phyloP scores from a whole-genome alignment of 2,329 filamentous ascomycete genomes.

The Nigrospora oryzae region DNA sequence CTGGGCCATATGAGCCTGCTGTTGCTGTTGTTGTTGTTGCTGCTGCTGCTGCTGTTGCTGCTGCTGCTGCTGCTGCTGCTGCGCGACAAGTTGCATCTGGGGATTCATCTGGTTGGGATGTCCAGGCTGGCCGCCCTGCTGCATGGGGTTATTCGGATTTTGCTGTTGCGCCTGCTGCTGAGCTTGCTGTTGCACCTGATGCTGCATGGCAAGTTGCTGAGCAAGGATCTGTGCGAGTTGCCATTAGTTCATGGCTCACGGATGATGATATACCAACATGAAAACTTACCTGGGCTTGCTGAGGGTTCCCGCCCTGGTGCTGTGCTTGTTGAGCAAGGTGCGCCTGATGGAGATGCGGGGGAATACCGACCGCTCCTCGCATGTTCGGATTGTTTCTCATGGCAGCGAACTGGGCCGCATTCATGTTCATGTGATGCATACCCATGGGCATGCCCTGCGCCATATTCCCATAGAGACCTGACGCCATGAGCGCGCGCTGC shows the following conservation, averaged over 20 bases:
- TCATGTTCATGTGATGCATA: constrained; percentile 40
- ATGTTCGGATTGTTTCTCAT: constrained; percentile 27
- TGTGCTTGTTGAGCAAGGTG: constrained; percentile 22
- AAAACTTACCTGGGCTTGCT: constrained; percentile 16
- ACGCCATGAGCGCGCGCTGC: constrained; percentile 39
- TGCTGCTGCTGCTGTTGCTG: constrained; percentile 6
- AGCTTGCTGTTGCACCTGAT: constrained; percentile 19
- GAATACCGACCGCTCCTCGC: constrained; percentile 27
- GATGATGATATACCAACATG: background rate
- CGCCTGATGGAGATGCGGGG: constrained; percentile 32
- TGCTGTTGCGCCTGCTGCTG: constrained; percentile 30
- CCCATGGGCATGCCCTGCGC: constrained; percentile 44
- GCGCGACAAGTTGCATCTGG: constrained; percentile 31
- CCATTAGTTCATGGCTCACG: background rate
- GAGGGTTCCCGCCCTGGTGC: constrained; percentile 13
- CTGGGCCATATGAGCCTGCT: background rate
- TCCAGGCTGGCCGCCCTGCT: constrained; percentile 24
- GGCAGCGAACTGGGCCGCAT: constrained; percentile 40
- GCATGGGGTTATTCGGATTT: constrained; percentile 30
- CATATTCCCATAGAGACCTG: constrained; percentile 37
- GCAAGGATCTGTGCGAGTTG: constrained; percentile 10
- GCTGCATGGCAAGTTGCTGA: constrained; percentile 26
- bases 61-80: constrained; percentile 5
- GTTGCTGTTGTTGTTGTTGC: constrained; percentile 6
- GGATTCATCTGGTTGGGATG: constrained; percentile 28